Percentiles rank a stretch among this genome's conserved stretches.
These are phyloP conservation scores for Jatropha multifida DNA, from an alignment of 441 rosid genomes.

Conservation along the genomic window DNA sequence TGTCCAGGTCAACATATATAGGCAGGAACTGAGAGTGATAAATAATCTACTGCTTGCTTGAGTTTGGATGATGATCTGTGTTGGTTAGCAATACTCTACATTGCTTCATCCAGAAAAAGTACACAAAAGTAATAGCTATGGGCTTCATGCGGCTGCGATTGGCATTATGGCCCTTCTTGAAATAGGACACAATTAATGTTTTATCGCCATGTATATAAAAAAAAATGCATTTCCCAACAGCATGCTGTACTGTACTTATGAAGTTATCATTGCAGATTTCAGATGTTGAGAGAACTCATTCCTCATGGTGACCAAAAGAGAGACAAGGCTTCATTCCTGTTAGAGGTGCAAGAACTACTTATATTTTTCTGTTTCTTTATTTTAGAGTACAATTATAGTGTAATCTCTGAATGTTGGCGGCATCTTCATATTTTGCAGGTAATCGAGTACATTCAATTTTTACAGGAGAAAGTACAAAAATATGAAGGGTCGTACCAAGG, in stretches of 20 bases:
- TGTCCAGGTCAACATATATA: too few species aligned
- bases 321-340: constrained; percentile 91
- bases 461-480: constrained; percentile 76
- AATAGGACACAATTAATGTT: constrained; percentile 2
- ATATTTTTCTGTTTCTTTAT: neutral
- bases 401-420: constrained; percentile 12
- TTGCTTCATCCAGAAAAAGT: neutral
- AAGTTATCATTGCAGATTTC: constrained; percentile 57
- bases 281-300: constrained; percentile 75
- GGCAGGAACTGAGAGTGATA: too few species aligned
- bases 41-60: too few species aligned
- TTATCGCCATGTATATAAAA: neutral
- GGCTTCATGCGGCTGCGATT: neutral
- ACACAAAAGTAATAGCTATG: neutral
- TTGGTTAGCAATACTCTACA: too few species aligned
- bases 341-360: constrained; percentile 54
- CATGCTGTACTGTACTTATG: neutral
- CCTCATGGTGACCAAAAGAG: constrained; percentile 94
- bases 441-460: constrained; percentile 82
- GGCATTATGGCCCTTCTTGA: neutral
- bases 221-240: constrained; percentile 10
- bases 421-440: constrained; percentile 46
- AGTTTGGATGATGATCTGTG: too few species aligned
- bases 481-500: constrained; percentile 68
- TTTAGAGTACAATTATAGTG: neutral